Evolutionary conservation across 331 rosid genomes (phyloP).

Genomic region (Erythrophleum ivorense): DNA sequence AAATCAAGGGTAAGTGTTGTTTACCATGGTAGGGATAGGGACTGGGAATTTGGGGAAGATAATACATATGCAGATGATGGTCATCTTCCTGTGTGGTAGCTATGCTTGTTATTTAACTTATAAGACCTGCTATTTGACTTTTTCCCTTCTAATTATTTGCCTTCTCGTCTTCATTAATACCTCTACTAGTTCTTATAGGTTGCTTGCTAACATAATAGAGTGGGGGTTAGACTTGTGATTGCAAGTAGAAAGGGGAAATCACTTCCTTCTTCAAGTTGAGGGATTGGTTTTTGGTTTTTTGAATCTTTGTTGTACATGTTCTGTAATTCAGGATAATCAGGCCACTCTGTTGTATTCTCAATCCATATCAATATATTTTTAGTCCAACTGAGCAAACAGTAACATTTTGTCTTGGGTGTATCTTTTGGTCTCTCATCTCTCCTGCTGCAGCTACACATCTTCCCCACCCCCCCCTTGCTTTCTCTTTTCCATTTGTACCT

Average conservation of each 20-base stretch:
- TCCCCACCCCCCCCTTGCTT: no score
- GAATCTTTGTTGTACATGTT: not conserved
- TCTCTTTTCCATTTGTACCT: no score
- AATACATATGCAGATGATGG: conserved; percentile 53
- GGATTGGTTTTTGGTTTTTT: not conserved
- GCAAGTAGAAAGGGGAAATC: not conserved
- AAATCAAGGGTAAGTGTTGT: conserved; percentile 44
- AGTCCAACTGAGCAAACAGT: not conserved
- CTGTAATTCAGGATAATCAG: not conserved
- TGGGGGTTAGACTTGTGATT: conserved; percentile 4
- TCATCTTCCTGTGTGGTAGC: conserved; percentile 50
- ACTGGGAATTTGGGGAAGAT: conserved; percentile 46
- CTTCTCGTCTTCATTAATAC: conserved; percentile 45
- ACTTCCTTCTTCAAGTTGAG: not conserved
- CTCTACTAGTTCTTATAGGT: conserved; percentile 44
- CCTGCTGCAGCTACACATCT: not conserved
- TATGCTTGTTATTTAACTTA: conserved; percentile 50
- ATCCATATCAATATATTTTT: not conserved
- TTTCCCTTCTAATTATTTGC: conserved; percentile 38
- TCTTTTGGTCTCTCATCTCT: not conserved
- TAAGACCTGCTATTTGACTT: conserved; percentile 42
- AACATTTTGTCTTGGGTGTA: not conserved
- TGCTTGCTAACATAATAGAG: conserved; percentile 44
- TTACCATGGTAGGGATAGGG: conserved; percentile 51
- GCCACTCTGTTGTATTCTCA: not conserved